Conservation (phyloP, 2,329 filamentous ascomycete genomes). For the Colletotrichum endophyticum region DNA sequence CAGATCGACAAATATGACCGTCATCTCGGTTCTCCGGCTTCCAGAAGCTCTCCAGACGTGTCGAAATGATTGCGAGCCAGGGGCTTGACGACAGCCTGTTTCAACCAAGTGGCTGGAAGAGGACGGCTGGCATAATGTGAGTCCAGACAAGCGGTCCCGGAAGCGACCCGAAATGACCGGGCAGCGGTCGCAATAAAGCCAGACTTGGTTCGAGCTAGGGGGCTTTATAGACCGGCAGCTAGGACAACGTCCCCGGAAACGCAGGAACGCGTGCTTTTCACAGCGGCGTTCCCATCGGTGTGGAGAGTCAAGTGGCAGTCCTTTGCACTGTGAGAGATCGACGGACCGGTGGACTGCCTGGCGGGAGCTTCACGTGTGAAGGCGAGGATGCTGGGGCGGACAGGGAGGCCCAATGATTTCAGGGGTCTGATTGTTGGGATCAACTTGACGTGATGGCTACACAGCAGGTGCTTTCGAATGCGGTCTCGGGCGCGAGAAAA, state of each 20-base stretch:
- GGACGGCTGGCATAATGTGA: not conserved
- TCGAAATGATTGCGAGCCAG: not conserved
- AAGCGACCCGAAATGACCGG: constrained; percentile 3
- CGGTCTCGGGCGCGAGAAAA: not conserved
- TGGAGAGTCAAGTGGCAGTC: not conserved
- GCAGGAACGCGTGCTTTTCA: not conserved
- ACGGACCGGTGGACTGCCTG: not conserved
- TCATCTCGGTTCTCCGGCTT: constrained; percentile 3
- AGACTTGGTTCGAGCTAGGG: not conserved
- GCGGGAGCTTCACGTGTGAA: not conserved
- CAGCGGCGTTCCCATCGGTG: not conserved
- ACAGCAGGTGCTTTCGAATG: not conserved
- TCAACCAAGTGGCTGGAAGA: not conserved
- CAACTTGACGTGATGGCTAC: not conserved
- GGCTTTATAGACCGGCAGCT: not conserved
- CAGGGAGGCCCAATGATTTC: not conserved
- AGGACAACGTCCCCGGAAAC: not conserved
- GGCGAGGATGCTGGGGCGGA: constrained; percentile 3
- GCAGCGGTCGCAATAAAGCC: not conserved
- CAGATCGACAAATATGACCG: not conserved
- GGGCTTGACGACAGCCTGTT: not conserved
- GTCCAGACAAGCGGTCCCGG: not conserved
- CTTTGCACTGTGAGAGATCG: not conserved
- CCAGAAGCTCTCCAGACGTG: not conserved
- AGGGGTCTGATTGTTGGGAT: not conserved